Evolutionary conservation across 441 rosid species (phyloP), one percentile per base, ranked within the genome.

Genomic region (Brassica balearica): DNA sequence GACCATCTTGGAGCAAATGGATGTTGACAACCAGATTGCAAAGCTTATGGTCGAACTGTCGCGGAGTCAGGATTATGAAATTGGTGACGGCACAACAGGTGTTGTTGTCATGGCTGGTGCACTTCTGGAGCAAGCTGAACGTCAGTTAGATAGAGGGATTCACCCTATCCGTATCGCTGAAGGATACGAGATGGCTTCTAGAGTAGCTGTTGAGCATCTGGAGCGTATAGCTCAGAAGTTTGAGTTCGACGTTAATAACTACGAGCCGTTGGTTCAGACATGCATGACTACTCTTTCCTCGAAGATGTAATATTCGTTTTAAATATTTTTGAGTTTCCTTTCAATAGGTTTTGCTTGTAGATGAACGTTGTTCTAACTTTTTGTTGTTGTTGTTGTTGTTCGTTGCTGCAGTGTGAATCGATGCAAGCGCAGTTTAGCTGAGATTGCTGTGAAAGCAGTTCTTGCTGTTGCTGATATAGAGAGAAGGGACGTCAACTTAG

Each of bases 231-330:
- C 98, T 8, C 92, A 96, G 73, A 92, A 88, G 82, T 90, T 87
- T 80, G 98, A 90, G 51, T 96, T 90, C 17, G 97, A 83, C 14
- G 65, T 73, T 19, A 66, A 86, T 27, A 87, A 96, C 48, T 61
- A 80, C 1, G 98, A 94, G 87, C 91, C 99, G 4, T 78, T 96
- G 65, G 93, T 96, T 75, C 91, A 86, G 63, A 89, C 97, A 38
- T 94, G 98, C 89, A 94, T 92, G 98, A 96, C 99, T 61, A 92
- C 99, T 74, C 79, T 96, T 8, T 91, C 96, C 56, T 96, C 97
- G 0, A 94, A 96, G 85, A 94, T 96, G 98, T 92, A 81, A 84
- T 84, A 73, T 66, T 34, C 9, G 11, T 68, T 69, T 51, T 19
- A 11, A n/a, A 19, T 19, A 19, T 29, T 4, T 56, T 11, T 5